Evolutionary conservation across 2,329 filamentous ascomycete species (phyloP), one percentile per base, ranked within the genome.

Genomic region (Colletotrichum abscissum): DNA sequence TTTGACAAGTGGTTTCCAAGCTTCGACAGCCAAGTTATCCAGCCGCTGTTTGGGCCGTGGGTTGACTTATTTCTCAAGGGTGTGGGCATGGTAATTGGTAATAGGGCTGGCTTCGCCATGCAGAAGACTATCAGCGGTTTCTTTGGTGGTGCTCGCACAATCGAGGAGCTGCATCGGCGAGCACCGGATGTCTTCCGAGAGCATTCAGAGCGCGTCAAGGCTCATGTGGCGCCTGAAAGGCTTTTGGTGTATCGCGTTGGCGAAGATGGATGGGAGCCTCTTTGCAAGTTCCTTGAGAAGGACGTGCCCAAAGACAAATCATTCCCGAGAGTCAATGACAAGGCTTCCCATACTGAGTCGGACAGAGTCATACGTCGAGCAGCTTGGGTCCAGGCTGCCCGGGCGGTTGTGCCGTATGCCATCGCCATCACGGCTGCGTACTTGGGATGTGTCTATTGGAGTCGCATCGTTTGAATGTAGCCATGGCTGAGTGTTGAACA

Each of bases 201-300:
- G 33, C 75, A 75, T 56, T 71, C 64, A 26, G 63, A 69, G 67
- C 46, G 65, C n/a, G 30, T 74, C 16, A 76, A 73, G 46, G 57
- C 71, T 4, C 60, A 69, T 11, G 69, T 72, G 11, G 70, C 66
- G 1, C 24, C 69, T 8, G 67, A 69, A 3, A 56, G 66, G 30
- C 57, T 76, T n/a, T 67, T 75, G 22, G 62, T 73, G 19, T 71
- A 75, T 52, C 57, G 54, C 14, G 42, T 69, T 5, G 67, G 72
- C 11, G 64, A 81, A 63, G 81, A 86, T 46, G 85, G 84, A 1
- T 87, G 86, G 85, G 80, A 78, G 46, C 82, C 83, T 11, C 76
- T 88, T 28, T 87, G 85, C 74, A 73, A 79, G 68, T 85, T 86
- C 63, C 63, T 86, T 54, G 81, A 78, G 0, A 82, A 81, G 46